Base-by-base conservation (phyloP, 768 basidiomycete species). In the Rhodotorula kratochvilovae region DNA sequence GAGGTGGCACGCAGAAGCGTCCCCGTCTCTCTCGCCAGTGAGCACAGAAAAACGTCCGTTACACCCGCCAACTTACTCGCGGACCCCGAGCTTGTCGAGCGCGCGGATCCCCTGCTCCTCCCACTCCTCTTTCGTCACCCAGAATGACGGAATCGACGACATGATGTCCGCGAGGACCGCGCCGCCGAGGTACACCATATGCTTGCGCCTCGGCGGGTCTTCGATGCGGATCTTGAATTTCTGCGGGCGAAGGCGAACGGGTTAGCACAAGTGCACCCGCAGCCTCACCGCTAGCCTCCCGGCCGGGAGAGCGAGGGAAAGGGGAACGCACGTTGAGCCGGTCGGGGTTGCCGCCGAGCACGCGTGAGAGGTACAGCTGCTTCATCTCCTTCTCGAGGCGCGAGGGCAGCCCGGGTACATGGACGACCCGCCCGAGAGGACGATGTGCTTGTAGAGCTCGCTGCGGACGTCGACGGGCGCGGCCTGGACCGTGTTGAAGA, bases 171-270 rank as follows among this genome's bases (percentile, higher is more conserved):
- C n/a, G n/a, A 99, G 83, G 25, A 71, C 70, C 33, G 58, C 51
- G 13, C 96, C 96, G 35, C 96, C 96, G 15, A 98, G 86, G 88
- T 97, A 98, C 48, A 97, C 95, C 94, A 96, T 96, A 81, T 78
- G 95, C 82, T 97, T 98, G 79, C 96, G 87, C 79, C 93, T 89
- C 42, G 96, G 96, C 39, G 95, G 92, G 81, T 98, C 96, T 81
- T 99, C 95, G 77, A 98, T 97, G 57, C 89, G 87, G 80, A 98
- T 94, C 84, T 99, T 98, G 86, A 99, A 98, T 89, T 97, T 95
- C 95, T 99, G 79, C 64, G 57, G 43, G 25, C 35, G 36, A 8
- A 25, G 19, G 31, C n/a, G 19, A 15, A 27, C n/a, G n/a, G n/a
- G n/a, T n/a, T n/a, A n/a, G n/a, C n/a, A n/a, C n/a, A n/a, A n/a